These are phyloP conservation scores for Rhizopus arrhizus DNA, from an alignment of 371 early-diverging fungal genomes.

Conservation along the genomic window DNA sequence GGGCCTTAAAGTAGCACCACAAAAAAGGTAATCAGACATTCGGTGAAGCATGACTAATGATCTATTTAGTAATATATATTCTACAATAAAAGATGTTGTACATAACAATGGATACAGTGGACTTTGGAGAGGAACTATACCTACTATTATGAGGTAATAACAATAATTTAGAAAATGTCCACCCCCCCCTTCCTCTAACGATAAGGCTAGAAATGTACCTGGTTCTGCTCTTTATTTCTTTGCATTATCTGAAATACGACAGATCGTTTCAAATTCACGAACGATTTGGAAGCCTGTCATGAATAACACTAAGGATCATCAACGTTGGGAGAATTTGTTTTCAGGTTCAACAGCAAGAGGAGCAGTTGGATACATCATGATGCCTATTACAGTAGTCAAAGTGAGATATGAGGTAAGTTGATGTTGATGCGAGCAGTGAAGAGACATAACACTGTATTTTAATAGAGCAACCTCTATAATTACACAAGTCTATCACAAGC, in stretches of 20 bases:
- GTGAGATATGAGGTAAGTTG: constrained; percentile 82
- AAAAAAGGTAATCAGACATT: constrained; percentile 28
- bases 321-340: constrained; percentile 68
- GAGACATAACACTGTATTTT: neutral
- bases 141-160: constrained; percentile 76
- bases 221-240: constrained; percentile 84
- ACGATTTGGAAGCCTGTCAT: constrained; percentile 36
- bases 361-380: constrained; percentile 84
- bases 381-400: constrained; percentile 95
- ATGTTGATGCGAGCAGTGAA: too few species aligned
- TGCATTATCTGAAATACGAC: constrained; percentile 57
- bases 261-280: constrained; percentile 45
- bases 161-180: constrained; percentile 1
- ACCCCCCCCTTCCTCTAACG: too few species aligned
- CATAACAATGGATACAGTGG: constrained; percentile 69
- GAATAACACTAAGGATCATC: constrained; percentile 26
- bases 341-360: constrained; percentile 86
- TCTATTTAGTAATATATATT: constrained; percentile 55
- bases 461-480: constrained; percentile 80
- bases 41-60: neutral
- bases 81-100: constrained; percentile 61
- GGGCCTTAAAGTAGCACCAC: constrained; percentile 34
- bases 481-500: constrained; percentile 71
- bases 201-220: constrained; percentile 71
- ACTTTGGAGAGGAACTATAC: constrained; percentile 91